Evolutionary conservation across 2,329 filamentous ascomycete genomes (phyloP).

Genomic region (Ophiostoma quercus): DNA sequence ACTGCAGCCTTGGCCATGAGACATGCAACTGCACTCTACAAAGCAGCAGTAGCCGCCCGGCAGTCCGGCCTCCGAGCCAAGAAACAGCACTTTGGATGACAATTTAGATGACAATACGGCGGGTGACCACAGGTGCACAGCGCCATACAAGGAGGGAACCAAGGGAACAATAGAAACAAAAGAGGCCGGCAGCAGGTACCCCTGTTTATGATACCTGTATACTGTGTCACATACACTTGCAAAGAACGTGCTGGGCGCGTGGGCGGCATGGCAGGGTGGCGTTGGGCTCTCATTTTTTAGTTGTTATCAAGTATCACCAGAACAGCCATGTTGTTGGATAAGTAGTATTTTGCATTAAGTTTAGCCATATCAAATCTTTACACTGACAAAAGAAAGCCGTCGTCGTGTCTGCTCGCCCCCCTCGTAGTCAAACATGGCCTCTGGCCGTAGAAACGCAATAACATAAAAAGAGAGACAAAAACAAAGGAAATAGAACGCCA

Average conservation of each 20-base stretch:
- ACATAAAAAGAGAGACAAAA: background rate
- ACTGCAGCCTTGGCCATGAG: background rate
- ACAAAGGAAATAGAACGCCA: conserved; percentile 21
- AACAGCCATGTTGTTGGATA: conserved; percentile 10
- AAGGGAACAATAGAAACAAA: background rate
- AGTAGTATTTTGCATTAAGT: conserved; percentile 21
- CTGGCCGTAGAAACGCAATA: background rate
- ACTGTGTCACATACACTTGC: background rate
- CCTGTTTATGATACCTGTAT: background rate
- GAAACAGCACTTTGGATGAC: background rate
- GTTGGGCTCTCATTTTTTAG: too few species aligned
- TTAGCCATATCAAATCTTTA: conserved; percentile 11
- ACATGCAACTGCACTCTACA: background rate
- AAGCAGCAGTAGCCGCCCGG: conserved; percentile 12
- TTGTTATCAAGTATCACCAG: background rate
- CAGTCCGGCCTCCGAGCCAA: conserved; percentile 7
- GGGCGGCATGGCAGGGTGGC: background rate
- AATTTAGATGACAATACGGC: background rate
- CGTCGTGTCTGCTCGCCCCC: background rate
- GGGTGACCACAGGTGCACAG: background rate
- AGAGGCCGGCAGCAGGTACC: background rate
- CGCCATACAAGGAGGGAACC: too few species aligned
- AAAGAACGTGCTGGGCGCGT: background rate
- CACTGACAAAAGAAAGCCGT: conserved; percentile 9
- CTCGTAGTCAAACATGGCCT: background rate